These are phyloP conservation scores for Acanthamoeba castellanii DNA, from an alignment of 208 protist species.

Conservation along the genomic window DNA sequence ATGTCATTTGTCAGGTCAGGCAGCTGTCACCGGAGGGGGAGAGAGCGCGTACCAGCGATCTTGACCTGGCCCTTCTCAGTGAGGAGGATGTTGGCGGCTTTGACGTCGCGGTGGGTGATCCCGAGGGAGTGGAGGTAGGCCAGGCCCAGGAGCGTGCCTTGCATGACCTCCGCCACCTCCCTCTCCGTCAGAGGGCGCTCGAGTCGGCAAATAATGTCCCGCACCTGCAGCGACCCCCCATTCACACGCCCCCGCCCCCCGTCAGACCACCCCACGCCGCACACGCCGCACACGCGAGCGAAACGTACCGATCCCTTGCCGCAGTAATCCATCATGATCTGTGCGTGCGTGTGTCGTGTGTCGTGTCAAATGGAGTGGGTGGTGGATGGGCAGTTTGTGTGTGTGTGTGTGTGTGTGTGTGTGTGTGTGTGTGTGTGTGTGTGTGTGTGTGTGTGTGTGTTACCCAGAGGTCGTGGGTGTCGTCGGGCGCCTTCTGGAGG, in stretches of 20 bases:
- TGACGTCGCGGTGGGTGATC: slow-evolving; percentile 63
- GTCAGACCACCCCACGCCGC: too few species aligned
- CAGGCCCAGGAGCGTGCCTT: slow-evolving; percentile 40
- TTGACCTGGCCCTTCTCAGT: slow-evolving; percentile 55
- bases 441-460: too few species aligned
- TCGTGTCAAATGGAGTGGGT: too few species aligned
- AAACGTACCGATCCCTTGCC: slow-evolving; percentile 60
- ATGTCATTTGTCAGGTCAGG: not conserved
- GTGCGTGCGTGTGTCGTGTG: not conserved
- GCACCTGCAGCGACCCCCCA: not conserved
- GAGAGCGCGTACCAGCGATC: not conserved
- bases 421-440: too few species aligned
- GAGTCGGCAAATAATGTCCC: slow-evolving; percentile 33
- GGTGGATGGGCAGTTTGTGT: too few species aligned
- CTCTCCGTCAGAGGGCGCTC: slow-evolving; percentile 47
- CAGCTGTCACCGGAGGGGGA: not conserved
- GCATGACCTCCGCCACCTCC: slow-evolving; percentile 21
- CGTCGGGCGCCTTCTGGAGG: slow-evolving; percentile 12
- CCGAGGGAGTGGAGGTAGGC: slow-evolving; percentile 49
- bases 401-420: too few species aligned
- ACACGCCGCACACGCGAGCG: not conserved
- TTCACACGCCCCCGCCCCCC: too few species aligned
- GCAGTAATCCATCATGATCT: slow-evolving; percentile 73
- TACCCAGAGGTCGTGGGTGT: slow-evolving; percentile 60
- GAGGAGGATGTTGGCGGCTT: slow-evolving; percentile 64